Base-by-base conservation (phyloP, 2,329 filamentous ascomycete genomes). In the Zymoseptoria tritici region DNA sequence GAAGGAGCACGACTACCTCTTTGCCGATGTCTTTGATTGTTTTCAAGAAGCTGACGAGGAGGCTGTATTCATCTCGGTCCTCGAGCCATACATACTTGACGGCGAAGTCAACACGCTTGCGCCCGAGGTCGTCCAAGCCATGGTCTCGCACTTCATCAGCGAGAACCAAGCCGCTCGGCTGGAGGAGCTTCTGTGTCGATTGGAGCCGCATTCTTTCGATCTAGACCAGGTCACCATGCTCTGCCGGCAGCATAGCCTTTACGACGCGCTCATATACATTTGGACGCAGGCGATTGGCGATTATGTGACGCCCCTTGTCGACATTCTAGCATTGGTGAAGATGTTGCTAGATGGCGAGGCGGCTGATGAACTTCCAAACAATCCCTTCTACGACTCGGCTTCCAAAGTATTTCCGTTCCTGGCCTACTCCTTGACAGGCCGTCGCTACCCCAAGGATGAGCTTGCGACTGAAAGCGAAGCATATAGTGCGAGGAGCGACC, bases 391-490 rank as follows among this genome's bases (percentile, higher is more conserved):
- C 58, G 82, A 86, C 24, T 88, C 91, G 68, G 91, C 90, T 2
- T 83, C 90, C 73, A 99, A 97, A 72, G 86, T 97, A 62, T 99
- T 97, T 67, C 90, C 94, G 0, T 99, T 97, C 70, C 81, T 99
- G 6, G 95, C 94, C 0, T 97, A 96, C 71, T 87, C 88, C 4
- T 81, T 97, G 57, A 97, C 94, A 0, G 89, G 92, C 16, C 85
- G 94, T 49, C 79, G 91, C n/a, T 99, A 99, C 71, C 94, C 95
- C 0, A 94, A 89, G 1, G 94, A 90, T 2, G 85, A 89, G 54
- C 74, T 78, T 1, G 85, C 97, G 77, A 80, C 84, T 2, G 89
- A 94, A 20, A 79, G 82, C n/a, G 81, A 87, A 62, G 88, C 91
- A 0, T 81, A 80, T 13, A 84, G 83, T 68, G 92, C 92, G 6